Evolutionary conservation across 2,329 filamentous ascomycete genomes (phyloP), one percentile per base, ranked within the genome.

Genomic region (Pestalotiopsis sp.): DNA sequence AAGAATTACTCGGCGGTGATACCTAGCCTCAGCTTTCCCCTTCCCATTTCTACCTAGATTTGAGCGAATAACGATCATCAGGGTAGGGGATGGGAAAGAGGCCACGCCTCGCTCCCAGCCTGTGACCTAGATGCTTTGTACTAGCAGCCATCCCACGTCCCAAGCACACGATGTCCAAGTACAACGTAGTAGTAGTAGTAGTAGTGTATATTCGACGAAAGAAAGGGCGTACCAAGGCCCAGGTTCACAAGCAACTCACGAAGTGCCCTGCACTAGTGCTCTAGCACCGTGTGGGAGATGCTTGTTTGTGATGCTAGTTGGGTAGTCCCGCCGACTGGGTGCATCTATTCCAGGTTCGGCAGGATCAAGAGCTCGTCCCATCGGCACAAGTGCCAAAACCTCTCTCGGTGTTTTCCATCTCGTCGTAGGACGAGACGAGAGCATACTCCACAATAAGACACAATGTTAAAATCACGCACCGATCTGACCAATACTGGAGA

Each of bases 391-490:
- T 63, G n/a, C 27, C 20, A 45, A 64, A 64, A 39, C n/a, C 27
- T 63, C 13, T 62, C 62, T 64, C 39, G 39, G 62, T 65, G 63
- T 23, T 65, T 57, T 45, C 31, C 36, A n/a, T 20, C 4, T 58
- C 17, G 60, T 20, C 36, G 41, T 52, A 25, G 17, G 39, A 38
- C 36, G 27, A 57, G 63, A 55, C 49, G 49, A 45, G 49, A 36
- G 7, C 49, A 65, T 31, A 57, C 63, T 65, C 63, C 63, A 65
- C 63, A 65, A 31, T 36, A 58, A 25, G 14, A 65, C 23, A 65
- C 63, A 55, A 55, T 45, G 45, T 55, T 65, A 49, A 65, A 63
- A 65, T 65, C 63, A 65, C 63, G 63, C 63, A 65, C 27, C 49
- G 36, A 38, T 57, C 25, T 57, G 45, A 65, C 49, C 41, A 65